phyloP scores from a whole-genome alignment of 805 yeast genomes.

The Metschnikowia kofuensis region DNA sequence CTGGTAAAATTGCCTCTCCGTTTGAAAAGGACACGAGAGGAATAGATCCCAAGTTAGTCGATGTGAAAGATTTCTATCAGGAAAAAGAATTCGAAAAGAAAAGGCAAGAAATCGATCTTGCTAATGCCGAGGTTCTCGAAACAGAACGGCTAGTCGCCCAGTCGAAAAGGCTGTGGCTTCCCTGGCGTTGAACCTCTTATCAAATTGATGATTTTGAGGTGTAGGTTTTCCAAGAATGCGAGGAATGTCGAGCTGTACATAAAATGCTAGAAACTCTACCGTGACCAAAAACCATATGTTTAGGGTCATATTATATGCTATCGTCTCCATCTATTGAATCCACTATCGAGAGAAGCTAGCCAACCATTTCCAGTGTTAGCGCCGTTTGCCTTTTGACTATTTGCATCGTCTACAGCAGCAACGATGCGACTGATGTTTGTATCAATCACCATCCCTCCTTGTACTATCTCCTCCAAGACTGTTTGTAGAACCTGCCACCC shows the following conservation, averaged over 20 bases:
- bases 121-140: slow-evolving; percentile 16
- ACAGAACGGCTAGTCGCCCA: slow-evolving; percentile 19
- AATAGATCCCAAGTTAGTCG: slow-evolving; percentile 32
- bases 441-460: slow-evolving; percentile 98
- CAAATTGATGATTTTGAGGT: too few relatives aligned
- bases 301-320: not conserved
- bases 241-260: too few relatives aligned
- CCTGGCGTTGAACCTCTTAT: slow-evolving; percentile 9
- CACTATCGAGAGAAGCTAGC: slow-evolving; percentile 25
- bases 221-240: too few relatives aligned
- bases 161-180: slow-evolving; percentile 24
- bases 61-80: slow-evolving; percentile 48
- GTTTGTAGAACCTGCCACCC: slow-evolving; percentile 97
- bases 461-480: slow-evolving; percentile 86
- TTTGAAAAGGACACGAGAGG: slow-evolving; percentile 52
- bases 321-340: slow-evolving; percentile 16
- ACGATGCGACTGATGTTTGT: slow-evolving; percentile 82
- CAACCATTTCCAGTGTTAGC: slow-evolving; percentile 16
- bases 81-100: slow-evolving; percentile 41
- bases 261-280: too few relatives aligned
- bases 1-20: slow-evolving; percentile 68
- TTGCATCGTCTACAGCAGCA: slow-evolving; percentile 73
- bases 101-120: slow-evolving; percentile 30
- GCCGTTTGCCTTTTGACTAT: slow-evolving; percentile 42
- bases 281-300: too few relatives aligned